Percentiles rank a stretch among this genome's conserved stretches.
These are phyloP conservation scores for Rhodosporidiobolus sp. DNA, from an alignment of 768 basidiomycete species.

Conservation along the genomic window DNA sequence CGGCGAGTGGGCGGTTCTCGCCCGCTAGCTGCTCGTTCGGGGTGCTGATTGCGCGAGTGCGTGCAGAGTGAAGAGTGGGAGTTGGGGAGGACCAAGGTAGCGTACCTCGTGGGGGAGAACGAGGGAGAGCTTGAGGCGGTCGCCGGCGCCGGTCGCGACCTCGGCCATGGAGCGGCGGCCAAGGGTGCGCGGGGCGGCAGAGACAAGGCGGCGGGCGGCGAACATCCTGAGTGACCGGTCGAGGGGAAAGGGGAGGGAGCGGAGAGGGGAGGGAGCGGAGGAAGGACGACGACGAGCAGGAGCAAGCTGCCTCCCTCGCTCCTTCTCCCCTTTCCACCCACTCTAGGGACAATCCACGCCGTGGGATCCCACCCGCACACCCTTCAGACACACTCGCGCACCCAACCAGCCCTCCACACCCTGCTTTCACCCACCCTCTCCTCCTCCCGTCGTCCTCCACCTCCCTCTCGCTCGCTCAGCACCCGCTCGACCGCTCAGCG, in stretches of 20 bases:
- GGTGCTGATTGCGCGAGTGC: not conserved
- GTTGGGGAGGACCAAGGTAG: constrained; percentile 29
- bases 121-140: constrained; percentile 88
- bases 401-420: no score
- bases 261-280: not conserved
- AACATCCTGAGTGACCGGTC: constrained; percentile 1
- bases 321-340: no score
- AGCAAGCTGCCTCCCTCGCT: no score
- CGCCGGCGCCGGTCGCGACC: constrained; percentile 55
- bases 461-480: no score
- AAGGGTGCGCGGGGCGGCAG: constrained; percentile 50
- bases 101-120: constrained; percentile 91
- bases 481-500: no score
- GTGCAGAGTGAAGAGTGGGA: not conserved
- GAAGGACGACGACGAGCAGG: no score
- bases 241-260: not conserved
- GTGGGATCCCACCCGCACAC: not conserved
- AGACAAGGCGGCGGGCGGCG: constrained; percentile 13
- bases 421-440: no score
- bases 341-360: no score
- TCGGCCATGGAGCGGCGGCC: constrained; percentile 84
- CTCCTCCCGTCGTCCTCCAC: no score
- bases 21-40: not conserved
- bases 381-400: no score
- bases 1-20: not conserved